Evolutionary conservation across 2,329 filamentous ascomycete species (phyloP), one percentile per base, ranked within the genome.

Genomic region (Elsinoe arachidis): DNA sequence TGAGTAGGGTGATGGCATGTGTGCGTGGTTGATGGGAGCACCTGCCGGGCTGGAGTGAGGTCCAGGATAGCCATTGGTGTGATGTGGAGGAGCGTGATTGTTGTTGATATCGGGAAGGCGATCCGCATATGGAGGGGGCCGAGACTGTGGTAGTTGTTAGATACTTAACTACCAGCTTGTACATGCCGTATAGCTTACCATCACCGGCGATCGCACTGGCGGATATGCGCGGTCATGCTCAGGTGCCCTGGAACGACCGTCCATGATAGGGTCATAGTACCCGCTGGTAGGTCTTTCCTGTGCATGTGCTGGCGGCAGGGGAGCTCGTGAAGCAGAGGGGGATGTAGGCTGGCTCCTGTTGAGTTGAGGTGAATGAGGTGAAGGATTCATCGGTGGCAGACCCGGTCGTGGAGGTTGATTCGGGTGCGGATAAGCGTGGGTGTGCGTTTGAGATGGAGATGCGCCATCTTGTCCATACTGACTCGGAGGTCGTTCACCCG

Each of bases 201-300:
- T 63, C n/a, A 62, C 49, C 2, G 67, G 66, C 35, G 68, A 67
- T 21, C 62, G 60, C 56, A 70, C 21, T 21, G 39, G 70, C 41
- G 69, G 71, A 59, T 73, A 72, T 54, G 69, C 61, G 44, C 66
- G 68, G 62, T 73, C 67, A 66, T 71, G 69, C 62, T 64, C 56
- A 57, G 58, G 60, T 58, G 57, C 58, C 34, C 37, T 63, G 58
- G 59, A 63, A 62, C 73, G 72, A 64, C 73, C 70, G 63, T 77
- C 75, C 58, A 72, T 72, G 41, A 73, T 75, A 6, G 75, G 76
- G 64, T 78, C 76, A 69, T 78, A 78, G 69, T 77, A 78, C 64
- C 71, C 72, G 56, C 73, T 72, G 15, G 68, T 64, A n/a, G 70
- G 65, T 60, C 66, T 67, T 61, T 73, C 72, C 66, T 73, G 72